phyloP scores from a whole-genome alignment of 2,329 filamentous ascomycete genomes.

The Decorospora gaudefroyi region DNA sequence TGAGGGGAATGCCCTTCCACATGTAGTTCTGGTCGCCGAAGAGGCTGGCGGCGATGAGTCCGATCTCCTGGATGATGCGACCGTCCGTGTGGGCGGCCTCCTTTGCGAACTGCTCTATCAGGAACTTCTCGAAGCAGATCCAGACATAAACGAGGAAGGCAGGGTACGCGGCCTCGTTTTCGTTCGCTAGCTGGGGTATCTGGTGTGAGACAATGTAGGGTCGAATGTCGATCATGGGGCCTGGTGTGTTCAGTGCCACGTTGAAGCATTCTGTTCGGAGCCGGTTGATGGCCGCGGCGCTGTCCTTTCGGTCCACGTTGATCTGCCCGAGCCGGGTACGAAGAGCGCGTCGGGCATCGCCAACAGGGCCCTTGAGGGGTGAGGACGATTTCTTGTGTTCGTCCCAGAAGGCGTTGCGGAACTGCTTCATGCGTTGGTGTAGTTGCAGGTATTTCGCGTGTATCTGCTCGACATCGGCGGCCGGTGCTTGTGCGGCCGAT shows the following conservation, averaged over 20 bases:
- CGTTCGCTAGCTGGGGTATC: slow-evolving; percentile 35
- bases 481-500: slow-evolving; percentile 13
- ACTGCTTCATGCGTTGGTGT: slow-evolving; percentile 46
- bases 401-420: slow-evolving; percentile 39
- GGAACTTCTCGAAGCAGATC: slow-evolving; percentile 73
- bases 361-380: slow-evolving; percentile 37
- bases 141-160: slow-evolving; percentile 67
- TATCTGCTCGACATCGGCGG: slow-evolving; percentile 34
- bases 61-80: slow-evolving; percentile 70
- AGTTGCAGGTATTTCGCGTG: slow-evolving; percentile 45
- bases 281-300: slow-evolving; percentile 31
- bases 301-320: slow-evolving; percentile 35
- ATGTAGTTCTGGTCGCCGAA: slow-evolving; percentile 71
- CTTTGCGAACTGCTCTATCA: slow-evolving; percentile 64
- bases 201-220: slow-evolving; percentile 43
- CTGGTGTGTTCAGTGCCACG: slow-evolving; percentile 27
- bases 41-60: slow-evolving; percentile 74
- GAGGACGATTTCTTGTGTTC: slow-evolving; percentile 29
- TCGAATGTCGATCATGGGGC: slow-evolving; percentile 44
- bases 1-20: slow-evolving; percentile 69
- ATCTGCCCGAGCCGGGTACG: slow-evolving; percentile 43
- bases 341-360: slow-evolving; percentile 41
- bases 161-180: slow-evolving; percentile 50
- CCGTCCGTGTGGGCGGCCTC: slow-evolving; percentile 48
- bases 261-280: slow-evolving; percentile 40